Percentiles rank a stretch among this genome's conserved stretches.
Conservation (phyloP, 352 stramenopile genomes). For the Globisporangium okanoganense region DNA sequence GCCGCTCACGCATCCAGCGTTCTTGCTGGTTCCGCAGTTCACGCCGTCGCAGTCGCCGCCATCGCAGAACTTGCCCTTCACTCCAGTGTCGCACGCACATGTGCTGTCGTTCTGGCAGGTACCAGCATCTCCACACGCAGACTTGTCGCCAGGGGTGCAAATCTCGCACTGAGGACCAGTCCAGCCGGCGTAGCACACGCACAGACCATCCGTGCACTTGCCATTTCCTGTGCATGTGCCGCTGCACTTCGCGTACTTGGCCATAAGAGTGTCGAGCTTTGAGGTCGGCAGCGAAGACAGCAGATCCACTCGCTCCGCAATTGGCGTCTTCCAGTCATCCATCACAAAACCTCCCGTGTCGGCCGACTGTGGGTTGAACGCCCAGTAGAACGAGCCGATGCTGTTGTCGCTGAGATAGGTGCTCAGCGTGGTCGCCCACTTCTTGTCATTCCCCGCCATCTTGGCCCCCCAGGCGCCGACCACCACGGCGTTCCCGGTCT, state of each 20-base stretch:
- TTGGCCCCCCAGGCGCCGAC: constrained; percentile 65
- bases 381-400: constrained; percentile 77
- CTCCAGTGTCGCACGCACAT: constrained; percentile 43
- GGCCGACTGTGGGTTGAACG: constrained; percentile 69
- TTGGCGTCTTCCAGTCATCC: constrained; percentile 66
- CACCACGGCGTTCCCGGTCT: constrained; percentile 53
- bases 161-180: constrained; percentile 64
- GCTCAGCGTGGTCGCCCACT: constrained; percentile 48
- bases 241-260: constrained; percentile 35
- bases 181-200: constrained; percentile 59
- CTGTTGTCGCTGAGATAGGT: constrained; percentile 47
- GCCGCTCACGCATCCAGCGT: constrained; percentile 52
- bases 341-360: constrained; percentile 62
- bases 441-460: constrained; percentile 53
- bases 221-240: constrained; percentile 42
- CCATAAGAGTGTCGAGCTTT: constrained; percentile 34
- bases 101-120: constrained; percentile 59
- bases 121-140: constrained; percentile 46
- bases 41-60: constrained; percentile 47
- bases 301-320: constrained; percentile 53
- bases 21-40: constrained; percentile 37
- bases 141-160: constrained; percentile 42
- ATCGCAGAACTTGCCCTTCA: constrained; percentile 48
- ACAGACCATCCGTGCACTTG: constrained; percentile 39
- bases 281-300: constrained; percentile 36